Evolutionary conservation across 306 rosid species (phyloP).

Genomic region (Vigna radiata): DNA sequence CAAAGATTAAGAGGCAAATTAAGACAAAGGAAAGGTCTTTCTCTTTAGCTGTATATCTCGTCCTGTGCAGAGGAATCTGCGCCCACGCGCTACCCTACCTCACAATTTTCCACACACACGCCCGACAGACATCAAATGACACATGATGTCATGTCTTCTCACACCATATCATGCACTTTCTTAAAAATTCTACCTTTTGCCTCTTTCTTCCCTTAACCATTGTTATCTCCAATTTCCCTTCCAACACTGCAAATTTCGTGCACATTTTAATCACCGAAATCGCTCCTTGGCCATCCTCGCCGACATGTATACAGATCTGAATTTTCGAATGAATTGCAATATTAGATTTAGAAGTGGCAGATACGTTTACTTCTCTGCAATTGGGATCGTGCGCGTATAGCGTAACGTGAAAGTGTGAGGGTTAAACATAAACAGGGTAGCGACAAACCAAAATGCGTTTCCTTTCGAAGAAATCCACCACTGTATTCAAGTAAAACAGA

Average conservation of each 20-base stretch:
- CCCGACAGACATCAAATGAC: background rate
- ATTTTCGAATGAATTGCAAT: constrained; percentile 1
- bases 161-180: background rate
- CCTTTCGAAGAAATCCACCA: constrained; percentile 26
- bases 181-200: background rate
- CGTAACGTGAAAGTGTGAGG: constrained; percentile 31
- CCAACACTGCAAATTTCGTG: background rate
- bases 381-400: constrained; percentile 22
- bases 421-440: background rate
- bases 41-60: background rate
- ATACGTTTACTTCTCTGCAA: constrained; percentile 31
- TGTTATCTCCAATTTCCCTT: no score
- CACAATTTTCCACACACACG: background rate
- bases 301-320: background rate
- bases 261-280: background rate
- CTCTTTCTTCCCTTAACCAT: background rate
- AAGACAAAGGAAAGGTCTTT: background rate
- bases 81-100: background rate
- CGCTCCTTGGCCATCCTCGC: background rate
- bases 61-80: background rate
- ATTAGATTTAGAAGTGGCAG: background rate
- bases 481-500: constrained; percentile 30
- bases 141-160: background rate
- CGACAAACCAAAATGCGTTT: constrained; percentile 41
- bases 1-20: background rate